A percentile compares a stretch with the other conserved stretches of the same genome.
Evolutionary conservation across 371 early-diverging fungal genomes (phyloP).

Genomic region (Caulochytrium protostelioides): DNA sequence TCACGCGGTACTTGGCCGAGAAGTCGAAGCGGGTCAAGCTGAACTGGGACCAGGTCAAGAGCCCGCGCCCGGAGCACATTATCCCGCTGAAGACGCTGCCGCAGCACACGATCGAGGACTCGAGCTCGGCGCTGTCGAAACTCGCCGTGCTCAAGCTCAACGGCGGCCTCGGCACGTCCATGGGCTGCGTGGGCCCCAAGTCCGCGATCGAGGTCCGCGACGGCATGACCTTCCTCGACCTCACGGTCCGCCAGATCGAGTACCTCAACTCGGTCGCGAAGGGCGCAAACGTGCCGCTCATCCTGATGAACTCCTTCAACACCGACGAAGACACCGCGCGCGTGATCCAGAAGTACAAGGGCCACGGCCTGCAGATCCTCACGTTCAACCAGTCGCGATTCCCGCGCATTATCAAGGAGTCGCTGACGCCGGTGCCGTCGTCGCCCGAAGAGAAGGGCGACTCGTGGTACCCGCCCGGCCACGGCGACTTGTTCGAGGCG

Average conservation of each 20-base stretch:
- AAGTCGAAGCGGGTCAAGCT: conserved; percentile 60
- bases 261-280: conserved; percentile 76
- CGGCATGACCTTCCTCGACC: conserved; percentile 94
- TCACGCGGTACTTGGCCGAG: conserved; percentile 55
- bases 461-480: conserved; percentile 95
- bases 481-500: conserved; percentile 96
- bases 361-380: conserved; percentile 68
- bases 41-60: conserved; percentile 85
- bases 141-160: conserved; percentile 97
- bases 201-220: conserved; percentile 96
- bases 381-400: conserved; percentile 96
- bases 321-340: conserved; percentile 92
- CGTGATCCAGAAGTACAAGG: conserved; percentile 87
- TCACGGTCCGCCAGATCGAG: conserved; percentile 97
- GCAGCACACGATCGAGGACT: conserved; percentile 21
- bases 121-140: conserved; percentile 45
- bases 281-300: conserved; percentile 82
- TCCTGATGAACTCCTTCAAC: conserved; percentile 99
- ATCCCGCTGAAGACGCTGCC: conserved; percentile 49
- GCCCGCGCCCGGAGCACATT: conserved; percentile 64
- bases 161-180: conserved; percentile 98
- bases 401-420: conserved; percentile 88
- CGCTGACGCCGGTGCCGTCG: conserved; percentile 65
- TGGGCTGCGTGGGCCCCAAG: conserved; percentile 99
- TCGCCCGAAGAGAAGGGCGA: conserved; percentile 21